These are phyloP conservation scores for Podosphaera fusca DNA, from an alignment of 2,329 filamentous ascomycete species.

Conservation along the genomic window DNA sequence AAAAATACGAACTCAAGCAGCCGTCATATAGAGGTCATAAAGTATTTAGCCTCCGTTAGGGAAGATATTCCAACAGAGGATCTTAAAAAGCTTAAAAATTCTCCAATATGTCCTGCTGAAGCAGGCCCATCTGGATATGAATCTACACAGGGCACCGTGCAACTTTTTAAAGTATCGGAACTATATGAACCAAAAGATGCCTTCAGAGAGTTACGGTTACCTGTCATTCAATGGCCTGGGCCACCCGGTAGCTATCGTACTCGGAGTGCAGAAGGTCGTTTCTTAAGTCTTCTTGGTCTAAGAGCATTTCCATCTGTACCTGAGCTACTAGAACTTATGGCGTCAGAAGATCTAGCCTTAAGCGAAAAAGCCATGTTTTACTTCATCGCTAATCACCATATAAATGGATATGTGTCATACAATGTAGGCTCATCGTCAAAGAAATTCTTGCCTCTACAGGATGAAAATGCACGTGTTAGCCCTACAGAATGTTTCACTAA, in stretches of 20 bases:
- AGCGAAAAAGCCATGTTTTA: slow-evolving; percentile 55
- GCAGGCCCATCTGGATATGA: slow-evolving; percentile 31
- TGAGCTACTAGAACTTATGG: slow-evolving; percentile 61
- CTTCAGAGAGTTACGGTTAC: slow-evolving; percentile 46
- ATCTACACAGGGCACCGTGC: slow-evolving; percentile 25
- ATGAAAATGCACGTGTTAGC: slow-evolving; percentile 40
- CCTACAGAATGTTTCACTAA: slow-evolving; percentile 71
- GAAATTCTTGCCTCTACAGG: slow-evolving; percentile 51
- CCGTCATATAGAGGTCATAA: slow-evolving; percentile 88
- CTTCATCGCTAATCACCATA: slow-evolving; percentile 58
- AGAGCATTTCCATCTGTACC: slow-evolving; percentile 44
- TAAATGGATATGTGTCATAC: slow-evolving; percentile 49
- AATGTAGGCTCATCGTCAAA: slow-evolving; percentile 30
- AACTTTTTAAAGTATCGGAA: slow-evolving; percentile 49
- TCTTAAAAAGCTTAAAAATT: slow-evolving; percentile 52
- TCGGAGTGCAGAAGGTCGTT: slow-evolving; percentile 47
- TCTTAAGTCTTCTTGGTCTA: slow-evolving; percentile 52
- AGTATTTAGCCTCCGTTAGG: slow-evolving; percentile 74
- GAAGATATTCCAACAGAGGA: slow-evolving; percentile 73
- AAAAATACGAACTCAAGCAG: slow-evolving; percentile 26
- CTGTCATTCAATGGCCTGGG: slow-evolving; percentile 63
- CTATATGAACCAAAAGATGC: slow-evolving; percentile 58
- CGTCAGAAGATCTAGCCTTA: slow-evolving; percentile 30
- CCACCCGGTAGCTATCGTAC: slow-evolving; percentile 35
- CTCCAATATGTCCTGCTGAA: slow-evolving; percentile 66